These are phyloP conservation scores for Petunia secreta DNA, from an alignment of 257 asterid genomes.

Conservation along the genomic window DNA sequence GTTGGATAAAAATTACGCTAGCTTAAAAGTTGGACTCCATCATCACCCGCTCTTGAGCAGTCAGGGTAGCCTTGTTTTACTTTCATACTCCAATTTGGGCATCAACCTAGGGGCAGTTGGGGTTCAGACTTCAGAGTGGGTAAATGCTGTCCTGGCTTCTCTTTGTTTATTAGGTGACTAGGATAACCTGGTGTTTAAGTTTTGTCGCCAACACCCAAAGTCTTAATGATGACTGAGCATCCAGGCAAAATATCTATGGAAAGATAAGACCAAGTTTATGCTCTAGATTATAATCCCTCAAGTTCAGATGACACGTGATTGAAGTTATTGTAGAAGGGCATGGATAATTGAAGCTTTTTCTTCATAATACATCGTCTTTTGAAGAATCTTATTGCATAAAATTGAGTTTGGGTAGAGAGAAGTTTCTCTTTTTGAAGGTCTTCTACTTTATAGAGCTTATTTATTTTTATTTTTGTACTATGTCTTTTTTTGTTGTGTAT, in stretches of 20 bases:
- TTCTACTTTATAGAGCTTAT: neutral
- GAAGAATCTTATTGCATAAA: neutral
- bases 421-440: neutral
- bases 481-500: neutral
- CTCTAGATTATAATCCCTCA: neutral
- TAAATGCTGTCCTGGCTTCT: neutral
- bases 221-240: neutral
- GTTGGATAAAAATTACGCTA: neutral
- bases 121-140: conserved; percentile 1
- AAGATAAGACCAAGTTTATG: neutral
- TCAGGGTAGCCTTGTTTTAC: neutral
- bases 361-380: conserved; percentile 9
- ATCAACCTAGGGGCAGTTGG: neutral
- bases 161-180: neutral
- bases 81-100: neutral
- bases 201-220: neutral
- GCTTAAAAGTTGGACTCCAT: neutral
- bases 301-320: conserved; percentile 14
- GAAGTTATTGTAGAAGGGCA: neutral
- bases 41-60: neutral
- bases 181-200: neutral
- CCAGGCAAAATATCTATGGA: conserved; percentile 2
- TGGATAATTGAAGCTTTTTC: conserved; percentile 9
- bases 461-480: neutral
- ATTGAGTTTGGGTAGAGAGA: neutral